Conservation (phyloP, 2,329 filamentous ascomycete species). For the Leptographium lundbergii region DNA sequence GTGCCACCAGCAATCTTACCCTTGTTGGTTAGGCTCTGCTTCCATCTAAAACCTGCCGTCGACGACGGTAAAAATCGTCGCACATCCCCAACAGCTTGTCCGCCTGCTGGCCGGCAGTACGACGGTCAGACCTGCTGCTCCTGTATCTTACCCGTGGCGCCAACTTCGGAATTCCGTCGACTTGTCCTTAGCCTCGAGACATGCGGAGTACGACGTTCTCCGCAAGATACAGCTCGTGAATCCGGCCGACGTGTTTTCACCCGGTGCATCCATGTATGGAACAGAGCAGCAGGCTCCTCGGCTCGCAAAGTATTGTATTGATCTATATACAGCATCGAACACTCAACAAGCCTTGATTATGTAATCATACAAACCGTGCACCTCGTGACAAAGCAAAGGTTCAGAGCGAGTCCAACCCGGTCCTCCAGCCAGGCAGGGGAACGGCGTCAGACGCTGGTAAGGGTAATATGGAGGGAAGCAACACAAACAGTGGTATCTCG, state of each 20-base stretch:
- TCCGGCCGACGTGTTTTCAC: neutral
- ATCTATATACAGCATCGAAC: neutral
- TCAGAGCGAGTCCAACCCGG: neutral
- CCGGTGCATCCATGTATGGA: neutral
- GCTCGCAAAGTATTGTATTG: neutral
- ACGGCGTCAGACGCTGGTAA: neutral
- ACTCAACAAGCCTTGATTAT: neutral
- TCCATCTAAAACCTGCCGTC: neutral
- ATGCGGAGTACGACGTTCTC: no score
- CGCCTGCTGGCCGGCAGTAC: constrained; percentile 11
- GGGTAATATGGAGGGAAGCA: neutral
- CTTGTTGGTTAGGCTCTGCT: neutral
- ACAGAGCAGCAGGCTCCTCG: no score
- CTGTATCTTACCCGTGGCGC: neutral
- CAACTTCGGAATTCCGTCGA: neutral
- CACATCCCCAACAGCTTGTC: constrained; percentile 33
- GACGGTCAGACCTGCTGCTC: neutral
- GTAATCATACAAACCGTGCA: constrained; percentile 5
- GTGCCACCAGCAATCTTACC: neutral
- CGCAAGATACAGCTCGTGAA: neutral
- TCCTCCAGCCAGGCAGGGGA: neutral
- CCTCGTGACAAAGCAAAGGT: neutral
- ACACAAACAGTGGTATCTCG: constrained; percentile 3
- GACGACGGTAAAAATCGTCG: constrained; percentile 12
- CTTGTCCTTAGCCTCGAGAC: no score